These are phyloP conservation scores for Lomentospora prolificans DNA, from an alignment of 2,329 filamentous ascomycete genomes.

Conservation along the genomic window DNA sequence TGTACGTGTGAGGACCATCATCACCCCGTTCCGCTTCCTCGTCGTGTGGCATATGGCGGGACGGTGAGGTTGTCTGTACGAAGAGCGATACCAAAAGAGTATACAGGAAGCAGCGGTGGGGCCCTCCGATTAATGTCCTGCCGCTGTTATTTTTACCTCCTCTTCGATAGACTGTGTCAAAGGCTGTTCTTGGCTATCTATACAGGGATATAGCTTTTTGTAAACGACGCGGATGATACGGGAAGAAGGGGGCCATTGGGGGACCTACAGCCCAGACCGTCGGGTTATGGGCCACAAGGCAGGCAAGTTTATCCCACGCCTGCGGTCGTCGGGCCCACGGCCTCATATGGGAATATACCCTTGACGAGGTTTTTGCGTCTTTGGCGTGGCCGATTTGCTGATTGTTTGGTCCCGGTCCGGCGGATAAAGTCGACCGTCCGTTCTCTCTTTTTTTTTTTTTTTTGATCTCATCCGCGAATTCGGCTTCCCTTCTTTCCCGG, in stretches of 20 bases:
- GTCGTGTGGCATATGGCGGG: too few relatives aligned
- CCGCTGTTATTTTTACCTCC: slow-evolving; percentile 7
- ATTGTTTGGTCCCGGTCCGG: slow-evolving; percentile 1
- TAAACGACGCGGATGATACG: not conserved
- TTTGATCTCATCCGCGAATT: too few relatives aligned
- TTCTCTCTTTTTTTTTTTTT: not conserved
- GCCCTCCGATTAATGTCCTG: slow-evolving; percentile 6
- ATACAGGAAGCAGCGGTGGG: not conserved
- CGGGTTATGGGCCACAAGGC: not conserved
- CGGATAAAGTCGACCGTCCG: slow-evolving; percentile 2
- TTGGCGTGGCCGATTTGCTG: not conserved
- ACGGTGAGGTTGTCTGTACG: too few relatives aligned
- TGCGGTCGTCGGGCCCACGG: slow-evolving; percentile 1
- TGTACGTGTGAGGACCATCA: too few relatives aligned
- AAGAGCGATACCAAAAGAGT: not conserved
- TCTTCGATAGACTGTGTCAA: too few relatives aligned
- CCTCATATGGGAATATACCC: not conserved
- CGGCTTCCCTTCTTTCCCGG: too few relatives aligned
- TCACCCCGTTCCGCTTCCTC: too few relatives aligned
- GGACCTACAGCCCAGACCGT: not conserved
- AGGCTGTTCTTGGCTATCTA: not conserved
- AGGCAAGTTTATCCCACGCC: not conserved
- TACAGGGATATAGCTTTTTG: not conserved
- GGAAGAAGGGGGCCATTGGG: not conserved
- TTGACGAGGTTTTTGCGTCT: not conserved